These are phyloP conservation scores for Mycena olivaceomarginata DNA, from an alignment of 768 basidiomycete genomes.

Conservation along the genomic window DNA sequence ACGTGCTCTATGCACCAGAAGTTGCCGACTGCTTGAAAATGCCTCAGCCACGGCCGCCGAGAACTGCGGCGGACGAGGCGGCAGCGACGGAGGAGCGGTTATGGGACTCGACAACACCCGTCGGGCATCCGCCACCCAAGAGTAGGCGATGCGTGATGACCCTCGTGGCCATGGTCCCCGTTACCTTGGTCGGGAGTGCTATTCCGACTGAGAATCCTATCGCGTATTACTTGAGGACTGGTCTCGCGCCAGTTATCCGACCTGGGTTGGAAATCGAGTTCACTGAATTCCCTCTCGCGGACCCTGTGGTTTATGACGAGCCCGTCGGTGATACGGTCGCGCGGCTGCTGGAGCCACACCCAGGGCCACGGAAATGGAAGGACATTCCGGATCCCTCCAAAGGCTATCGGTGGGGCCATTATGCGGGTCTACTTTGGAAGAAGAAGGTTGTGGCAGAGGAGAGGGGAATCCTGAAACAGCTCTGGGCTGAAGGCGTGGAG, in stretches of 20 bases:
- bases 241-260: slow-evolving; percentile 10
- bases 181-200: neutral
- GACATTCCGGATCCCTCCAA: slow-evolving; percentile 5
- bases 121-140: slow-evolving; percentile 1
- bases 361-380: slow-evolving; percentile 3
- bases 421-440: slow-evolving; percentile 36
- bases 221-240: slow-evolving; percentile 16
- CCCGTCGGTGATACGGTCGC: slow-evolving; percentile 4
- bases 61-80: neutral
- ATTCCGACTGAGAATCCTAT: neutral
- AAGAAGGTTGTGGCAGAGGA: slow-evolving; percentile 33
- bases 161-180: slow-evolving; percentile 1
- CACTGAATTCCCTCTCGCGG: neutral
- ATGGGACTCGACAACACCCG: slow-evolving; percentile 14
- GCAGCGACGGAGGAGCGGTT: slow-evolving; percentile 14
- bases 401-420: neutral
- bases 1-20: neutral
- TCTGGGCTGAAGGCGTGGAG: neutral
- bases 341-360: slow-evolving; percentile 17
- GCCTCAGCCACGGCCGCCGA: neutral
- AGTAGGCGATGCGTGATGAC: neutral
- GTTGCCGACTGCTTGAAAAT: neutral
- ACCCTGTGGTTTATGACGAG: slow-evolving; percentile 13
- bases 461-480: slow-evolving; percentile 1
- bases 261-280: neutral